phyloP scores from a whole-genome alignment of 2,329 filamentous ascomycete genomes.

The Hymenotorrendiella dingleyae region DNA sequence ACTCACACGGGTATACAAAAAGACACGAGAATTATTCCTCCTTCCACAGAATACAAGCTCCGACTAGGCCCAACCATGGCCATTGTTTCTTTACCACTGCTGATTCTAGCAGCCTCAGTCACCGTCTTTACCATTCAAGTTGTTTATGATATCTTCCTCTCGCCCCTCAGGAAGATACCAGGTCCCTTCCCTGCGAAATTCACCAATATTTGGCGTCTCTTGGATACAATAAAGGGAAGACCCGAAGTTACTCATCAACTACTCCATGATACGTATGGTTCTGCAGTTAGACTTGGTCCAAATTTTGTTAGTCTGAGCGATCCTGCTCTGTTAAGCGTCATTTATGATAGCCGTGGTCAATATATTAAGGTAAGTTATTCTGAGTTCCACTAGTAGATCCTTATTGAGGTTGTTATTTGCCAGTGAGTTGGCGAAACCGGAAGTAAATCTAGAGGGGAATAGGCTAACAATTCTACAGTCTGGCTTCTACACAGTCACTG shows the following conservation, averaged over 20 bases:
- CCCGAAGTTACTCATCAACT: constrained; percentile 12
- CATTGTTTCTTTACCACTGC: too few relatives aligned
- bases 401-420: too few relatives aligned
- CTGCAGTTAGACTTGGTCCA: constrained; percentile 23
- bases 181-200: constrained; percentile 26
- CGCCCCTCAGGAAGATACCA: constrained; percentile 17
- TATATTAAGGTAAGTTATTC: constrained; percentile 21
- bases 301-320: constrained; percentile 25
- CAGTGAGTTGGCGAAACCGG: neutral
- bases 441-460: neutral
- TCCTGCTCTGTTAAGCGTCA: constrained; percentile 11
- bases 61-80: too few relatives aligned
- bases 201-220: constrained; percentile 25
- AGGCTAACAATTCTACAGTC: constrained; percentile 10
- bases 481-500: constrained; percentile 21
- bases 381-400: too few relatives aligned
- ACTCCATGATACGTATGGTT: constrained; percentile 21
- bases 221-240: constrained; percentile 15
- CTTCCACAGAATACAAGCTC: too few relatives aligned
- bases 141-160: neutral
- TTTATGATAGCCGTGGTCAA: constrained; percentile 15
- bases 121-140: neutral
- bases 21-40: too few relatives aligned
- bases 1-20: too few relatives aligned
- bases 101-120: neutral